Conservation (phyloP, 768 basidiomycete species). For the Suillus subluteus region DNA sequence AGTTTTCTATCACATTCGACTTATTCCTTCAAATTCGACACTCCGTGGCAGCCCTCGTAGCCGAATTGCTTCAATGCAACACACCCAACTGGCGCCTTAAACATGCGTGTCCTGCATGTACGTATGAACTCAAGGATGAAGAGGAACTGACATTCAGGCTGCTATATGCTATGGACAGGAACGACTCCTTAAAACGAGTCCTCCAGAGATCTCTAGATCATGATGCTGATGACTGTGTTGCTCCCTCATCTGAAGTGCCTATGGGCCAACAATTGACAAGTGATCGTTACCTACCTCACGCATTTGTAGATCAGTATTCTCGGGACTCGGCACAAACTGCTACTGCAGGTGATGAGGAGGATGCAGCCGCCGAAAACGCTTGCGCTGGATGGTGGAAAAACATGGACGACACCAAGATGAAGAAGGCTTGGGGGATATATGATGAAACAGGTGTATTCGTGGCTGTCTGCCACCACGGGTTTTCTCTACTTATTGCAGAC, state of each 20-base stretch:
- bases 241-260: background rate
- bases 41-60: constrained; percentile 17
- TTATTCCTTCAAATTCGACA: constrained; percentile 28
- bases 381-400: background rate
- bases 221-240: background rate
- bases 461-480: background rate
- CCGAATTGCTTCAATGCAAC: constrained; percentile 15
- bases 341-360: background rate
- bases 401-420: background rate
- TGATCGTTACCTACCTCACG: background rate
- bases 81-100: constrained; percentile 13
- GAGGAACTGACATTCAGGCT: constrained; percentile 9
- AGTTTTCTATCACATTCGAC: constrained; percentile 32
- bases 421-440: background rate
- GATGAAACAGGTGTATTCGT: background rate
- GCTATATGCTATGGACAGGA: constrained; percentile 17
- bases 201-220: background rate
- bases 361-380: background rate
- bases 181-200: background rate
- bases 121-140: constrained; percentile 8
- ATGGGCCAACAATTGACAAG: constrained; percentile 7
- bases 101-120: constrained; percentile 17
- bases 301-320: background rate
- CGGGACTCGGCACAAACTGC: background rate
- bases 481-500: background rate